phyloP scores from a whole-genome alignment of 2,329 filamentous ascomycete species.

The Colletotrichum eleusines region DNA sequence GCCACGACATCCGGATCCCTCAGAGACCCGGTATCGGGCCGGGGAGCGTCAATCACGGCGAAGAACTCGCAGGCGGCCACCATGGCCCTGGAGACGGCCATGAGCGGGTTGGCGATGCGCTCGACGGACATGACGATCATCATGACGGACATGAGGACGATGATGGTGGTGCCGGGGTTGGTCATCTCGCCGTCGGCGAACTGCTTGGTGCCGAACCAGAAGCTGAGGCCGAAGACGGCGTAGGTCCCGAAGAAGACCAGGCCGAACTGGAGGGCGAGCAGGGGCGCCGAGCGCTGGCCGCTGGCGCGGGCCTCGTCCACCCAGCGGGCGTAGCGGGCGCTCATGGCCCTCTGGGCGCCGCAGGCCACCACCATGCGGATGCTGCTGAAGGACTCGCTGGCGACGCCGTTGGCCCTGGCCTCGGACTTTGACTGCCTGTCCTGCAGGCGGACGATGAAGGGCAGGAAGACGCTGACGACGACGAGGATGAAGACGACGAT shows the following conservation, averaged over 20 bases:
- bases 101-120: conserved; percentile 67
- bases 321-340: conserved; percentile 65
- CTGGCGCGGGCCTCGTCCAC: conserved; percentile 65
- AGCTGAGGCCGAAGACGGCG: conserved; percentile 66
- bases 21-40: conserved; percentile 51
- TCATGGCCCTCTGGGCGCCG: conserved; percentile 68
- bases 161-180: conserved; percentile 32
- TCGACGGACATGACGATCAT: conserved; percentile 68
- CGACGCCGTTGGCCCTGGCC: conserved; percentile 68
- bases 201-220: conserved; percentile 70
- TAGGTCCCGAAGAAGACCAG: conserved; percentile 68
- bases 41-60: conserved; percentile 63
- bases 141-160: conserved; percentile 69
- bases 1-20: conserved; percentile 54
- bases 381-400: conserved; percentile 70
- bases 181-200: background rate
- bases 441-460: conserved; percentile 68
- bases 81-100: conserved; percentile 68
- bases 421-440: conserved; percentile 63
- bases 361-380: conserved; percentile 74
- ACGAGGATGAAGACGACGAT: conserved; percentile 68
- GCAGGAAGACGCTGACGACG: conserved; percentile 61
- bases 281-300: conserved; percentile 61
- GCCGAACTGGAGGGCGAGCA: conserved; percentile 65
- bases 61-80: conserved; percentile 71